phyloP scores from a whole-genome alignment of 1,139 yeast genomes.

The Candida neerlandica region DNA sequence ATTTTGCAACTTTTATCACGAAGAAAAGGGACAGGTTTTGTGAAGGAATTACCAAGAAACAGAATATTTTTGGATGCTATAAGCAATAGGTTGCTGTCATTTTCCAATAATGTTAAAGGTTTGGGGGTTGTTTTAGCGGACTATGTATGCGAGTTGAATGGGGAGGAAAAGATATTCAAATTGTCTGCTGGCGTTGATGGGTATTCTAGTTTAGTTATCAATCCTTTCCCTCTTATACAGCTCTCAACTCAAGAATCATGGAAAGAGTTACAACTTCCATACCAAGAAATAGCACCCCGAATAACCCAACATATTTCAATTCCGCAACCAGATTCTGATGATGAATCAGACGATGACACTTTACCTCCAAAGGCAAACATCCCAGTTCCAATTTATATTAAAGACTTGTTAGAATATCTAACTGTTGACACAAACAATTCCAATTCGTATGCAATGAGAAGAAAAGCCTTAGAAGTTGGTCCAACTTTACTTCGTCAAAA shows the following conservation, averaged over 20 bases:
- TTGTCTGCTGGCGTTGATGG: conserved; percentile 18
- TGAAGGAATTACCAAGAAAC: conserved; percentile 25
- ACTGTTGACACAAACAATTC: conserved; percentile 43
- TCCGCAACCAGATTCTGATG: conserved; percentile 30
- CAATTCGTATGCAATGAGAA: conserved; percentile 53
- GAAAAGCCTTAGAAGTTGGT: conserved; percentile 52
- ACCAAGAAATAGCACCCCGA: conserved; percentile 3
- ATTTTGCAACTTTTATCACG: conserved; percentile 30
- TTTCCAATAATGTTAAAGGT: conserved; percentile 41
- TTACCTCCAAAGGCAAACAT: conserved; percentile 37
- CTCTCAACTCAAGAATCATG: conserved; percentile 18
- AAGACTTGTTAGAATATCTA: conserved; percentile 61
- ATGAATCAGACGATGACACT: conserved; percentile 57
- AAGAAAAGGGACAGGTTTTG: conserved; percentile 18
- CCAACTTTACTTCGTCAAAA: conserved; percentile 60
- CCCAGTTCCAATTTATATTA: conserved; percentile 59
- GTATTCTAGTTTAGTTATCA: conserved; percentile 12
- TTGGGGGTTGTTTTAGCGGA: conserved; percentile 53
- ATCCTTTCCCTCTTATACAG: not conserved
- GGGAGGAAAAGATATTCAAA: conserved; percentile 40
- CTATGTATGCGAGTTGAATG: conserved; percentile 37
- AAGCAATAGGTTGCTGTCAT: conserved; percentile 47
- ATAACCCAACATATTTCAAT: not conserved
- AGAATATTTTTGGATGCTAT: conserved; percentile 41
- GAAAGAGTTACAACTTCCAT: conserved; percentile 16